A percentile compares a stretch with the other conserved stretches of the same genome.
Conservation (phyloP, 169 alveolate genomes). For the Plasmodium berghei region DNA sequence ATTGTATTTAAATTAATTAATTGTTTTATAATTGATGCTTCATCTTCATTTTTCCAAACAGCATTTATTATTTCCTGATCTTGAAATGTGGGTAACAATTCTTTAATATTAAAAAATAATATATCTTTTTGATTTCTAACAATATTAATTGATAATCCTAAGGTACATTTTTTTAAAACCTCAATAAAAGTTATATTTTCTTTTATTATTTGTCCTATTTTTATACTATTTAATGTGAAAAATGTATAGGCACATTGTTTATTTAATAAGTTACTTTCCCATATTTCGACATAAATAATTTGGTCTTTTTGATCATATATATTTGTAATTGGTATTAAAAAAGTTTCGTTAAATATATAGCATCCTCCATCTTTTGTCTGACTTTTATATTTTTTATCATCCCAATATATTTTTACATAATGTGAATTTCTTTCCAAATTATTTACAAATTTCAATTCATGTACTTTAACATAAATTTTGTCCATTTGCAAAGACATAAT, state of each 20-base stretch:
- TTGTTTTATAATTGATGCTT: background rate
- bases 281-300: conserved; percentile 33
- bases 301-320: conserved; percentile 3
- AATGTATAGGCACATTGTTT: conserved; percentile 50
- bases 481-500: conserved; percentile 24
- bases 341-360: conserved; percentile 22
- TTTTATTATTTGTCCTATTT: conserved; percentile 32
- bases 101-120: conserved; percentile 46
- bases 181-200: conserved; percentile 40
- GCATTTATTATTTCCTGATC: conserved; percentile 35
- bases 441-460: conserved; percentile 16
- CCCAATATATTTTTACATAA: conserved; percentile 60
- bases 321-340: conserved; percentile 27
- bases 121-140: conserved; percentile 25
- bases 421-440: background rate
- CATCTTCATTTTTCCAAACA: conserved; percentile 8
- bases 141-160: conserved; percentile 26
- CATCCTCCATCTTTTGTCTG: background rate
- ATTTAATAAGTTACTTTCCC: conserved; percentile 24
- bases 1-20: background rate
- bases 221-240: conserved; percentile 26
- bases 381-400: conserved; percentile 46
- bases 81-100: background rate
- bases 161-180: conserved; percentile 33
- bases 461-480: conserved; percentile 31